phyloP scores from a whole-genome alignment of 192 early-diverging fungal species.

The Phlyctochytrium arcticum region DNA sequence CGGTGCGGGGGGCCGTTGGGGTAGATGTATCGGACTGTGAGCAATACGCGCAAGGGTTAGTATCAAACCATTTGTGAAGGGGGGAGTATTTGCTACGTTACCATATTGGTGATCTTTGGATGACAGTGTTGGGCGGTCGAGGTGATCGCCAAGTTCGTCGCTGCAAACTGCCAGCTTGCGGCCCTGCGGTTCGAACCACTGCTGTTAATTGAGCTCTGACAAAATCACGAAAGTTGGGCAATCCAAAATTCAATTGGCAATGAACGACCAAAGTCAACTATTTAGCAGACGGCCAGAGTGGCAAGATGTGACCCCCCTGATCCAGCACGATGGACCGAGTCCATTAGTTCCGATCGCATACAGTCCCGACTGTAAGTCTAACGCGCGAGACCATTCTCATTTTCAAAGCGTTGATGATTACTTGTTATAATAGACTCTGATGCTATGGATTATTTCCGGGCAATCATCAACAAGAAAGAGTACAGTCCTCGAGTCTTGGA shows the following conservation, averaged over 20 bases:
- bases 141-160: too few relatives aligned
- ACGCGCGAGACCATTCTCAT: too few relatives aligned
- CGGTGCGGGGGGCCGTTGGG: constrained; percentile 19
- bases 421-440: constrained; percentile 50
- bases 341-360: constrained; percentile 81
- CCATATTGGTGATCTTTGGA: too few relatives aligned
- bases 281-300: constrained; percentile 17
- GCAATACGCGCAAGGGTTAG: too few relatives aligned
- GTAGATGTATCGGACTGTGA: constrained; percentile 8
- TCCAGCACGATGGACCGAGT: constrained; percentile 75
- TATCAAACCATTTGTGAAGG: too few relatives aligned
- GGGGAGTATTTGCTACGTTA: too few relatives aligned
- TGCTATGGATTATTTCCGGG: constrained; percentile 88
- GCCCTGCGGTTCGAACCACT: too few relatives aligned
- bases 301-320: constrained; percentile 66
- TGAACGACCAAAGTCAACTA: not conserved
- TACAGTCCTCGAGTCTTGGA: constrained; percentile 72
- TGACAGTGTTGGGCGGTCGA: too few relatives aligned
- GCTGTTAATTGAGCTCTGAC: too few relatives aligned
- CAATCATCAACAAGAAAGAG: constrained; percentile 68
- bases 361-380: constrained; percentile 62
- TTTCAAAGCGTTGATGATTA: not conserved
- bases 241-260: not conserved
- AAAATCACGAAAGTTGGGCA: too few relatives aligned
- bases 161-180: too few relatives aligned